Evolutionary conservation across 306 rosid genomes (phyloP), one percentile per base, ranked within the genome.

Genomic region (Rosa lucieae): DNA sequence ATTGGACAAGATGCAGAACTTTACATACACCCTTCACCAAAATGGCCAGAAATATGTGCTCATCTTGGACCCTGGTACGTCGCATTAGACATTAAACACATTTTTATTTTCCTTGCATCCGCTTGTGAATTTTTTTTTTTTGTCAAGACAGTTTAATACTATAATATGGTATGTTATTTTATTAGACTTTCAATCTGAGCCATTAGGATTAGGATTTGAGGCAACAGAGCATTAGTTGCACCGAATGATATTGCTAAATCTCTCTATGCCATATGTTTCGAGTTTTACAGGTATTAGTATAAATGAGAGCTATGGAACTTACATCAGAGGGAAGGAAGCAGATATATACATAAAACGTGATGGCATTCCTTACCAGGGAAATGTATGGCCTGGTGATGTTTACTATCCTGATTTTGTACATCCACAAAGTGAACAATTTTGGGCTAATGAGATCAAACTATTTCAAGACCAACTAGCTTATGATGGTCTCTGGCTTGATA

Each of bases 351-450:
- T 92, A 78, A 91, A 92, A 87, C 87, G 90, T 26, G 56, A 86
- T 37, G 92, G 97, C 69, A 37, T 53, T 72, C 88, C 93, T 40
- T 94, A 94, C 80, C 81, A 81, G 56, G 98, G 97, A 66, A n/a
- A 79, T 74, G 97, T 94, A 59, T 94, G 97, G 98, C 98, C 98
- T 18, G 97, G 98, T 70, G 84, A 72, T n/a, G 97, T 94, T 62
- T 81, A 87, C 81, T 92, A 23, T 78, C 97, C 97, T 68, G 97
- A 94, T 77, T 94, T 94, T 82, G 74, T 90, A 76, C 86, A 92
- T 68, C 97, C 98, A 61, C 40, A 0, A 1, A 84, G 80, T 84
- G 86, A 80, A 77, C 42, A 8, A 1, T 92, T 68, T 82, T 92
- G 97, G 97, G 83, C 87, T 48, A 82, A 62, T 40, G 98, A 94